Evolutionary conservation across 2,329 filamentous ascomycete genomes (phyloP).

Genomic region (Fusarium anthophilum): DNA sequence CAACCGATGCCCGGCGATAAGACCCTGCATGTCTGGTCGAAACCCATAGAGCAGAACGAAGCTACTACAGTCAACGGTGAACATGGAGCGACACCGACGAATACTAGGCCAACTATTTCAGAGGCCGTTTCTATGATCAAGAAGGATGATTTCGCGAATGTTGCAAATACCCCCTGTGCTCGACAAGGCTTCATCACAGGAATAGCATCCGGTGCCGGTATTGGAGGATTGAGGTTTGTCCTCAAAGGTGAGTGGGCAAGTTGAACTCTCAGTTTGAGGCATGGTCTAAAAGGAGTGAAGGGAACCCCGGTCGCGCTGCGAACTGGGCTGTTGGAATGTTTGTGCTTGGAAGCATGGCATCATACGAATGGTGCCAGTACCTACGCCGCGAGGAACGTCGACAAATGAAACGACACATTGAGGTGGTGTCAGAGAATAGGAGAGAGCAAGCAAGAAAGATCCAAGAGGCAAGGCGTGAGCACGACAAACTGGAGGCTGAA

Average conservation of each 20-base stretch:
- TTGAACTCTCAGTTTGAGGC: not conserved
- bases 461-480: conserved; percentile 52
- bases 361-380: conserved; percentile 87
- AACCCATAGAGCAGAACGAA: conserved; percentile 45
- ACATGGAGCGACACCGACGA: conserved; percentile 32
- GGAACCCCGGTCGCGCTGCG: conserved; percentile 61
- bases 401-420: conserved; percentile 86
- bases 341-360: conserved; percentile 71
- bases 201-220: conserved; percentile 79
- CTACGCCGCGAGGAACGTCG: conserved; percentile 77
- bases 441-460: conserved; percentile 57
- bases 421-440: conserved; percentile 66
- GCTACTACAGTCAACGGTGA: conserved; percentile 26
- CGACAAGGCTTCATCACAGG: conserved; percentile 84
- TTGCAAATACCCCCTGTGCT: conserved; percentile 85
- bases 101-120: conserved; percentile 52
- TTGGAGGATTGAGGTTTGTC: conserved; percentile 79
- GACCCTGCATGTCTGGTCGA: conserved; percentile 50
- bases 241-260: conserved; percentile 71
- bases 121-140: conserved; percentile 76
- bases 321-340: conserved; percentile 90
- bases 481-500: conserved; percentile 46
- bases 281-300: conserved; percentile 37
- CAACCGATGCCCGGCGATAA: conserved; percentile 43
- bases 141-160: conserved; percentile 72